A percentile compares a stretch with the other conserved stretches of the same genome.
Evolutionary conservation across 1,139 yeast species (phyloP).

Genomic region (Yamadazyma atlantica): DNA sequence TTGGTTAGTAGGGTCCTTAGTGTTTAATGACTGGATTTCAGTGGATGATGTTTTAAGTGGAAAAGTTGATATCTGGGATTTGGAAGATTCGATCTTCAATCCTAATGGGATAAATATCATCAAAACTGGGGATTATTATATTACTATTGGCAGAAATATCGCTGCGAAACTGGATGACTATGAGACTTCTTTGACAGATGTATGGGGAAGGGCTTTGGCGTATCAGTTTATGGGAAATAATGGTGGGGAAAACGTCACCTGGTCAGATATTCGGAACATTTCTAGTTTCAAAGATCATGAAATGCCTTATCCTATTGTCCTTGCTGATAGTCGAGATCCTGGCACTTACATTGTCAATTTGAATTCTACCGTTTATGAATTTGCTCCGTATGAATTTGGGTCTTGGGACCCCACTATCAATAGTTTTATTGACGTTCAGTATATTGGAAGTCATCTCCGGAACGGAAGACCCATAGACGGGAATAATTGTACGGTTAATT

Average conservation of each 20-base stretch:
- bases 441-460: conserved; percentile 33
- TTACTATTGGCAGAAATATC: conserved; percentile 27
- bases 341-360: conserved; percentile 30
- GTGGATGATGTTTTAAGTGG: conserved; percentile 32
- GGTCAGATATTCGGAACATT: conserved; percentile 36
- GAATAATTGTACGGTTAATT: conserved; percentile 31
- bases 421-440: conserved; percentile 31
- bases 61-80: conserved; percentile 34
- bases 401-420: conserved; percentile 44
- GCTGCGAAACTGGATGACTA: conserved; percentile 35
- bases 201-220: conserved; percentile 46
- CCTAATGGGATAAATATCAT: conserved; percentile 38
- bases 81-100: conserved; percentile 40
- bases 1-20: conserved; percentile 44
- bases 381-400: conserved; percentile 44
- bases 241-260: conserved; percentile 35
- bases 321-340: conserved; percentile 43
- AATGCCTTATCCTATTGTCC: conserved; percentile 45
- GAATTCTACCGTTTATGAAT: conserved; percentile 43
- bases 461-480: conserved; percentile 27
- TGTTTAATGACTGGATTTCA: conserved; percentile 38
- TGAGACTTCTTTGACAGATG: conserved; percentile 39
- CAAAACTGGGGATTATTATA: conserved; percentile 34
- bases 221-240: conserved; percentile 33
- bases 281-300: conserved; percentile 28